Evolutionary conservation across 495 filamentous ascomycete genomes (phyloP), one percentile per base, ranked within the genome.

Genomic region (Tuber melanosporum): DNA sequence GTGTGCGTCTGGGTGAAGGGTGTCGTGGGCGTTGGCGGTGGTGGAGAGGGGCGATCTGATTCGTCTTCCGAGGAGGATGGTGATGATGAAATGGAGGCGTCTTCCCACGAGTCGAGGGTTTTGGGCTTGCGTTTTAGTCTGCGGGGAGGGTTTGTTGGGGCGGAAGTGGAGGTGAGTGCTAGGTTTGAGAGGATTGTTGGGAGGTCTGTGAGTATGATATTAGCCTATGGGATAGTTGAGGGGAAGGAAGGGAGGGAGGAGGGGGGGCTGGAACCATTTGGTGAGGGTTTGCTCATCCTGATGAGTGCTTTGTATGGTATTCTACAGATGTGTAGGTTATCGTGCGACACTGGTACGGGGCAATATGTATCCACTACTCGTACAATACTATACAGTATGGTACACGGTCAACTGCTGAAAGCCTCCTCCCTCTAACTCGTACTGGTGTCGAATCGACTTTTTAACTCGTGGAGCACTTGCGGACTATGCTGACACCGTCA

Each of bases 61-160:
- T 69, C 75, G 45, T 70, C 72, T 42, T 80, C 80, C 20, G 81
- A 69, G 6, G 80, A 72, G 6, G 82, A 71, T 32, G 32, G 32
- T 32, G 78, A 70, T 39, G 82, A 71, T 36, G 78, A 70, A 41
- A 83, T 26, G n/a, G 86, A 46, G 74, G 92, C 93, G 83, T 94
- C 93, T 85, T 97, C 94, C 93, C 94, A 96, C 77, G 92, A 94
- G 82, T 95, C 93, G 74, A 89, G 91, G 44, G 94, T 86, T 49
- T 86, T 81, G 43, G 83, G 77, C 71, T 82, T 81, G 77, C 85
- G 87, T 76, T 85, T 86, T 57, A 86, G 85, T 76, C 89, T 88
- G 70, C 84, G 70, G 12, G 73, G 45, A 32, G 77, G 57, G 71
- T 79, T 0, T n/a, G 78, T 42, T 3, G 71, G 19, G 44, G 52